phyloP scores from a whole-genome alignment of 805 yeast species.

The Cyberlindnera petersonii region DNA sequence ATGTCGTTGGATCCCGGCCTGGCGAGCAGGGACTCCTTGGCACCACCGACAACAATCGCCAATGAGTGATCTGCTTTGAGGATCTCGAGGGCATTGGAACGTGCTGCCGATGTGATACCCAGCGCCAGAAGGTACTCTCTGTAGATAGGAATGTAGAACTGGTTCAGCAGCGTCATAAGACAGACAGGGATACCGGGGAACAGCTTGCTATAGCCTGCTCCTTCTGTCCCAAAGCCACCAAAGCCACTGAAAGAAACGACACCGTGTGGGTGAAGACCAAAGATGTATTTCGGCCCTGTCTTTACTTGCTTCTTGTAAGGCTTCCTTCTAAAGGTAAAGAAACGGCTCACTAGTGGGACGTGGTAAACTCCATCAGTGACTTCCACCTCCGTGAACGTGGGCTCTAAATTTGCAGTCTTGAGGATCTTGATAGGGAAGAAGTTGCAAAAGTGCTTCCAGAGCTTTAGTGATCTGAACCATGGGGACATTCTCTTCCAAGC shows the following conservation, averaged over 20 bases:
- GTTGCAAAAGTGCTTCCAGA: conserved; percentile 70
- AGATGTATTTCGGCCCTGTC: conserved; percentile 74
- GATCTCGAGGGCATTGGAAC: conserved; percentile 61
- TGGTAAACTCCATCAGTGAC: conserved; percentile 20
- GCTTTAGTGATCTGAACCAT: conserved; percentile 48
- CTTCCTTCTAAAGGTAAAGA: conserved; percentile 20
- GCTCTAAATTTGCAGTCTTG: conserved; percentile 65
- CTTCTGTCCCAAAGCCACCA: conserved; percentile 80
- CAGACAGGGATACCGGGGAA: conserved; percentile 86
- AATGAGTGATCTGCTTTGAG: conserved; percentile 67
- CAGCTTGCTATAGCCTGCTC: conserved; percentile 58
- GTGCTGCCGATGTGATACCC: conserved; percentile 84
- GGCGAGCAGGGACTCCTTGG: conserved; percentile 78
- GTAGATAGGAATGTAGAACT: conserved; percentile 79
- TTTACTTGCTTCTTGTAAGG: conserved; percentile 32
- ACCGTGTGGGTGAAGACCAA: conserved; percentile 96
- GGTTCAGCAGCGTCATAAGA: conserved; percentile 75
- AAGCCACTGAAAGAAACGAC: conserved; percentile 89
- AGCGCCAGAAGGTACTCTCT: conserved; percentile 78
- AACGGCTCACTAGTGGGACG: conserved; percentile 11
- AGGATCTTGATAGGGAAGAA: conserved; percentile 79
- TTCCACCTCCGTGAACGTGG: conserved; percentile 53
- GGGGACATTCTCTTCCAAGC: conserved; percentile 53
- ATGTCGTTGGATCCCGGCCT: conserved; percentile 58
- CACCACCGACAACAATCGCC: conserved; percentile 93